Conservation (phyloP, 345 rosid species). For the Brassica rapa region DNA sequence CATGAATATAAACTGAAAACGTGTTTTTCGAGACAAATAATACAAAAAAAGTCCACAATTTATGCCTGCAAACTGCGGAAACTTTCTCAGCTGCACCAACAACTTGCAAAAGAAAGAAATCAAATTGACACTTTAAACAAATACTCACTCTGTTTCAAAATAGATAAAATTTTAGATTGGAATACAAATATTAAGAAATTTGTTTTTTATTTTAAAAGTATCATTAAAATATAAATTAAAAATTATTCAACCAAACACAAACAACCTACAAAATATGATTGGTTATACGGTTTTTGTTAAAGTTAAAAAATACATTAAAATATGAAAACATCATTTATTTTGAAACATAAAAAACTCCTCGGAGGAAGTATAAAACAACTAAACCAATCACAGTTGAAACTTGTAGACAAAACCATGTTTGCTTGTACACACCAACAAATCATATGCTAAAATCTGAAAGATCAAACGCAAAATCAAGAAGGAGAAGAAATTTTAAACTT, state of each 20-base stretch:
- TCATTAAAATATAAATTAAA: no score
- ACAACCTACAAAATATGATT: no score
- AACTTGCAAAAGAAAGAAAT: constrained; percentile 9
- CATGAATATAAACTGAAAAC: constrained; percentile 1
- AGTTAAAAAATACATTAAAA: no score
- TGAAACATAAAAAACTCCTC: no score
- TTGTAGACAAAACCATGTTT: neutral
- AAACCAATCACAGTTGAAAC: neutral
- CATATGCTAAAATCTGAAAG: neutral
- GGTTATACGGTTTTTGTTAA: no score
- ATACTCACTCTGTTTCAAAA: no score
- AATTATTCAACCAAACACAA: no score
- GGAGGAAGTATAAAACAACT: neutral
- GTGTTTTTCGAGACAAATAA: constrained; percentile 8
- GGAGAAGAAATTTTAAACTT: neutral
- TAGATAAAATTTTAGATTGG: no score
- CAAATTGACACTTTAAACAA: neutral
- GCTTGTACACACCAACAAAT: neutral
- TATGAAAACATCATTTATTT: no score
- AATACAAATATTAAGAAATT: no score
- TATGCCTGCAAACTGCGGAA: neutral
- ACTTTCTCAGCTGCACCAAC: neutral
- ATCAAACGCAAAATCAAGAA: neutral
- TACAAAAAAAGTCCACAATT: constrained; percentile 6
- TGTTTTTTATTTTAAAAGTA: no score